Conservation (phyloP, 1,284 basidiomycete species). For the Malassezia restricta region DNA sequence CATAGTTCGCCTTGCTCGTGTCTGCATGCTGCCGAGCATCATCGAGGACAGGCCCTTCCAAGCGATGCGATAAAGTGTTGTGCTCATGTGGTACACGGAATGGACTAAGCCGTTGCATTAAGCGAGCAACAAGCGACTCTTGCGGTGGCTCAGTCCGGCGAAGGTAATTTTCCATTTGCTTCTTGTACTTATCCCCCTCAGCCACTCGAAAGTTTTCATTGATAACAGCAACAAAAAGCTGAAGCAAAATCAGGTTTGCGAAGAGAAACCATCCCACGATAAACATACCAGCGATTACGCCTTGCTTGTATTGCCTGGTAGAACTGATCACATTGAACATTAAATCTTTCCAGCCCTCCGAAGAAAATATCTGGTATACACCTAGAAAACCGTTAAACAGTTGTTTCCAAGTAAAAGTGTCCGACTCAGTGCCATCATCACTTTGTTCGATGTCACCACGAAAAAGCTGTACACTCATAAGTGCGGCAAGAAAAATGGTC, state of each 20-base stretch:
- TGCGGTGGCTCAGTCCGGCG: constrained; percentile 46
- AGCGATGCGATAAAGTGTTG: constrained; percentile 15
- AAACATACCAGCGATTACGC: constrained; percentile 63
- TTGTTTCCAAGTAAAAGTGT: constrained; percentile 70
- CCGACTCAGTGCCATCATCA: constrained; percentile 32
- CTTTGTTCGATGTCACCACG: constrained; percentile 62
- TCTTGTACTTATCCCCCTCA: constrained; percentile 73
- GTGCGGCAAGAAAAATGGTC: constrained; percentile 73
- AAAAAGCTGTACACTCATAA: constrained; percentile 61
- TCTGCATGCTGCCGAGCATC: constrained; percentile 8
- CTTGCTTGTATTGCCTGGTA: constrained; percentile 60
- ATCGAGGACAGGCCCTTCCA: constrained; percentile 19
- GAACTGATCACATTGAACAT: constrained; percentile 61
- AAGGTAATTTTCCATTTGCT: constrained; percentile 59
- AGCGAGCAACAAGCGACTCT: constrained; percentile 36
- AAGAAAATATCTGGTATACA: constrained; percentile 82
- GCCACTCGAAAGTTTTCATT: constrained; percentile 92
- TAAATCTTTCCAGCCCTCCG: constrained; percentile 83
- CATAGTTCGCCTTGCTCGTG: not conserved
- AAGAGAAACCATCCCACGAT: constrained; percentile 79
- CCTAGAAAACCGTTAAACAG: constrained; percentile 78
- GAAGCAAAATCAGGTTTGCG: constrained; percentile 85
- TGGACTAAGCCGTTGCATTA: constrained; percentile 65
- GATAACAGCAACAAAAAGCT: constrained; percentile 97
- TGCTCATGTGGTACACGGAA: constrained; percentile 60